Evolutionary conservation across 768 basidiomycete genomes (phyloP).

Genomic region (Mycena kentingensis): DNA sequence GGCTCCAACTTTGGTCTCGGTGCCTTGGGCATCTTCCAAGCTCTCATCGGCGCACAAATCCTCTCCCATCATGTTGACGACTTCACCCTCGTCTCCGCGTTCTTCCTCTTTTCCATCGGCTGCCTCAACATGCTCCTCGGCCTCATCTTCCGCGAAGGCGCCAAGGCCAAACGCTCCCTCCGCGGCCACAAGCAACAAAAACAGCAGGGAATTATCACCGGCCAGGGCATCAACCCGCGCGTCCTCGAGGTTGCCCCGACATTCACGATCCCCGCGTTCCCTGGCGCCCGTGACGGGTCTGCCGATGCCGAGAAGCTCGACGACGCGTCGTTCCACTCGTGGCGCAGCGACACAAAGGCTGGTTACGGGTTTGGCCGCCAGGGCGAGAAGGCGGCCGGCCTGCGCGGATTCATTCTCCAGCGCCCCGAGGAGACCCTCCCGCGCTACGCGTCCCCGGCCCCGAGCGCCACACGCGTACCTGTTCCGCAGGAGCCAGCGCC

Average conservation of each 20-base stretch:
- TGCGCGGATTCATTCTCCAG: conserved; percentile 57
- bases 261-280: conserved; percentile 36
- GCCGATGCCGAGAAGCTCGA: conserved; percentile 22
- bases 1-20: conserved; percentile 85
- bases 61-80: conserved; percentile 78
- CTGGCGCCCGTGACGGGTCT: conserved; percentile 21
- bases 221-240: conserved; percentile 38
- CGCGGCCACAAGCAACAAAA: conserved; percentile 53
- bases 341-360: conserved; percentile 40
- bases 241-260: conserved; percentile 37
- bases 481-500: background rate
- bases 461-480: conserved; percentile 13
- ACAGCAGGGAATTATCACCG: conserved; percentile 50
- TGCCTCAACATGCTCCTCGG: conserved; percentile 83
- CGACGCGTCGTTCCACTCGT: conserved; percentile 21
- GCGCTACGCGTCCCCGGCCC: conserved; percentile 46
- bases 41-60: conserved; percentile 70
- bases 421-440: conserved; percentile 61
- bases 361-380: conserved; percentile 81
- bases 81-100: conserved; percentile 85
- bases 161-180: conserved; percentile 67
- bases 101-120: conserved; percentile 81
- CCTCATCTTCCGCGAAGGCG: conserved; percentile 72
- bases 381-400: conserved; percentile 74
- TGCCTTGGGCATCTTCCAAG: conserved; percentile 84